Evolutionary conservation across 2,329 filamentous ascomycete genomes (phyloP).

Genomic region (Zymoseptoria ardabiliae): DNA sequence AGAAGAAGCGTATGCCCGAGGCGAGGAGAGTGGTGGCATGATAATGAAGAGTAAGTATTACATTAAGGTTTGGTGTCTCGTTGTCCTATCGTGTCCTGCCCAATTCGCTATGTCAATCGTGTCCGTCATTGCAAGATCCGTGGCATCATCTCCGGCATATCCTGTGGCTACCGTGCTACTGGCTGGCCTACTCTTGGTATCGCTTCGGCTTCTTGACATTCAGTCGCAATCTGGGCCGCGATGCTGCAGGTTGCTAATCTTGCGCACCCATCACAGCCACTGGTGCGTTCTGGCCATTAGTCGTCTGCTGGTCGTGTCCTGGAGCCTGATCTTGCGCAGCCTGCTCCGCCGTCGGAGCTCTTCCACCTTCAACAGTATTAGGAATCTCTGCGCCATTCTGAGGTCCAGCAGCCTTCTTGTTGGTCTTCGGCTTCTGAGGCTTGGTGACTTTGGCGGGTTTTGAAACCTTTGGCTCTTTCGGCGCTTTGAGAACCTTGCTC

Average conservation of each 20-base stretch:
- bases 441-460: not conserved
- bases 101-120: not conserved
- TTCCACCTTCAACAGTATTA: not conserved
- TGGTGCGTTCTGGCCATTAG: not conserved
- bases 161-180: not conserved
- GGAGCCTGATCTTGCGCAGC: not conserved
- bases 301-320: not conserved
- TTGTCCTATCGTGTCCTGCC: not conserved
- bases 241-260: not conserved
- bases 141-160: not conserved
- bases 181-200: not conserved
- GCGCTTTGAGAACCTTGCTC: not conserved
- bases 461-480: not conserved
- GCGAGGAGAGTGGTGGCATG: slow-evolving; percentile 28
- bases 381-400: too few species aligned
- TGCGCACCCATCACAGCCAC: not conserved
- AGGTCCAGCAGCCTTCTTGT: not conserved
- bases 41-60: not conserved
- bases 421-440: not conserved
- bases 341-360: not conserved
- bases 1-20: slow-evolving; percentile 58
- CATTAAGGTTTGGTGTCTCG: not conserved
- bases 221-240: not conserved
- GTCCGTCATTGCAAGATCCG: not conserved
- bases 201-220: not conserved